Evolutionary conservation across 2,329 filamentous ascomycete genomes (phyloP).

Genomic region (Tolypocladium album): DNA sequence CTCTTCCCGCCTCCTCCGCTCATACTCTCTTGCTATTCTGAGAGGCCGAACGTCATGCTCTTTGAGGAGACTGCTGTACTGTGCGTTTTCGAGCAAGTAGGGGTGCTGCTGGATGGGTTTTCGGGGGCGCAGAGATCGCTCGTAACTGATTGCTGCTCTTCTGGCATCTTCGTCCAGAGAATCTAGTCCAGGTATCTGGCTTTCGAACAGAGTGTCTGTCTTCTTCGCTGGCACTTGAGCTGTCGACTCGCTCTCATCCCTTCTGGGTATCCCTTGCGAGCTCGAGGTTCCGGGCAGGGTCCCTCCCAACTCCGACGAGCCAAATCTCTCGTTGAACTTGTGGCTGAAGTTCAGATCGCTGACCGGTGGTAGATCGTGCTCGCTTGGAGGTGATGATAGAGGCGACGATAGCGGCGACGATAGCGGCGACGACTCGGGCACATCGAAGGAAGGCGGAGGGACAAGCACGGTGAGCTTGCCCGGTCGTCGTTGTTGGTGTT

Average conservation of each 20-base stretch:
- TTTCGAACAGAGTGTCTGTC: background rate
- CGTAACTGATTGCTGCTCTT: conserved; percentile 21
- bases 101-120: conserved; percentile 53
- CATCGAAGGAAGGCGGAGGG: background rate
- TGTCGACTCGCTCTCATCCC: background rate
- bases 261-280: background rate
- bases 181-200: background rate
- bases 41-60: conserved; percentile 44
- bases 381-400: conserved; percentile 11
- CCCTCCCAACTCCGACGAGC: background rate
- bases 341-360: conserved; percentile 8
- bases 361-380: conserved; percentile 12
- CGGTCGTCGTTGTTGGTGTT: background rate
- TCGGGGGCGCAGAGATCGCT: conserved; percentile 44
- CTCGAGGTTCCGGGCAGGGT: background rate
- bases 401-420: conserved; percentile 22
- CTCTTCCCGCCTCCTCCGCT: conserved; percentile 24
- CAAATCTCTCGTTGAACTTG: background rate
- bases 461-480: background rate
- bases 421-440: conserved; percentile 20
- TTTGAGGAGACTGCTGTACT: conserved; percentile 41
- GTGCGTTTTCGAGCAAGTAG: conserved; percentile 44
- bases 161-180: conserved; percentile 7
- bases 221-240: background rate
- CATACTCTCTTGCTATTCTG: conserved; percentile 24